These are phyloP conservation scores for Lactifluus piperatus DNA, from an alignment of 768 basidiomycete species.

Conservation along the genomic window DNA sequence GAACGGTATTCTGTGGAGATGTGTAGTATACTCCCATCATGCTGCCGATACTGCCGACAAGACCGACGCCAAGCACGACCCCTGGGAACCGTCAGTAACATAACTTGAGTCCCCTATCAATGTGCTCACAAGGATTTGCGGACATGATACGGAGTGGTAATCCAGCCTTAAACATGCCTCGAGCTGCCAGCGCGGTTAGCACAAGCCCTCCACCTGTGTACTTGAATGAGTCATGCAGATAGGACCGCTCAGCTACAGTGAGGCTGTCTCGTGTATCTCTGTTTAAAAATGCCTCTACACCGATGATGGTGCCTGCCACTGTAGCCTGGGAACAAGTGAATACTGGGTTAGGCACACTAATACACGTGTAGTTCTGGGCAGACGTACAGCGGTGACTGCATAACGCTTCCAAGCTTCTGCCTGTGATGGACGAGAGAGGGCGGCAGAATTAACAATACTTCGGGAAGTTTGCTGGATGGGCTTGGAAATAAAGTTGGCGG, in stretches of 20 bases:
- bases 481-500: slow-evolving; percentile 21
- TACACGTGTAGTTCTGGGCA: neutral
- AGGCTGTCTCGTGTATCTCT: slow-evolving; percentile 69
- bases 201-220: slow-evolving; percentile 77
- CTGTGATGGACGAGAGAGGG: slow-evolving; percentile 31
- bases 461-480: slow-evolving; percentile 30
- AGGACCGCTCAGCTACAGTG: slow-evolving; percentile 50
- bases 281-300: slow-evolving; percentile 59
- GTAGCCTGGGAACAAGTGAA: slow-evolving; percentile 39
- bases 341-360: neutral
- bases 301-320: slow-evolving; percentile 61
- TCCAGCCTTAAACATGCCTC: slow-evolving; percentile 53
- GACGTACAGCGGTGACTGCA: slow-evolving; percentile 45
- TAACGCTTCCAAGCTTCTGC: slow-evolving; percentile 39
- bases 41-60: slow-evolving; percentile 69
- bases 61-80: slow-evolving; percentile 75
- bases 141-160: slow-evolving; percentile 70
- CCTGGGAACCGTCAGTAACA: slow-evolving; percentile 31
- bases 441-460: slow-evolving; percentile 41
- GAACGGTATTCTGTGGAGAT: slow-evolving; percentile 61
- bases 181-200: slow-evolving; percentile 71
- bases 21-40: slow-evolving; percentile 83
- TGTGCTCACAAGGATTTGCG: slow-evolving; percentile 64
- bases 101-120: neutral
- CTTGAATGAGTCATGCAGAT: slow-evolving; percentile 70